Conservation (phyloP, 441 rosid species). For the Mallotus repandus region DNA sequence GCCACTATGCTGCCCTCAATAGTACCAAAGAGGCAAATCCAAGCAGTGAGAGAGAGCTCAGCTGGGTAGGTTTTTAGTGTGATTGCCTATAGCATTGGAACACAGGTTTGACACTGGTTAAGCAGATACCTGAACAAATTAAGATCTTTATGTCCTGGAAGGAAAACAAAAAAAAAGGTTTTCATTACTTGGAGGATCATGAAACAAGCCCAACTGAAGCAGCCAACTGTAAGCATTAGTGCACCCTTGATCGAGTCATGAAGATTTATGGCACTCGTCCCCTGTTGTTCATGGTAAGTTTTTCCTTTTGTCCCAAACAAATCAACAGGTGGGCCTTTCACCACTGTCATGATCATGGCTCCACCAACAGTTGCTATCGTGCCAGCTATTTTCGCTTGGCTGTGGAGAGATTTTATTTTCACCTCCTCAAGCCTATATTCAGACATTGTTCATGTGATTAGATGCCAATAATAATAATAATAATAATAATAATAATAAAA, state of each 20-base stretch:
- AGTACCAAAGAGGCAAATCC: slow-evolving; percentile 86
- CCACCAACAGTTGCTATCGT: slow-evolving; percentile 82
- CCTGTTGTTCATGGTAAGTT: slow-evolving; percentile 25
- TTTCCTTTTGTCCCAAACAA: slow-evolving; percentile 57
- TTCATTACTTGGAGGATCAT: slow-evolving; percentile 64
- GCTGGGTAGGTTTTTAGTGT: slow-evolving; percentile 70
- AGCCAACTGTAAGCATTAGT: slow-evolving; percentile 56
- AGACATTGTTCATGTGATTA: too few relatives aligned
- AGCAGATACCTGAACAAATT: neutral
- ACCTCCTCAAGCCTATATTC: slow-evolving; percentile 67
- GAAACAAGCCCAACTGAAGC: slow-evolving; percentile 79
- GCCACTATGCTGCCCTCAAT: slow-evolving; percentile 60
- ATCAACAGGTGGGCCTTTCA: slow-evolving; percentile 63
- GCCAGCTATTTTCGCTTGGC: slow-evolving; percentile 67
- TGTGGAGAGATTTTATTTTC: slow-evolving; percentile 43
- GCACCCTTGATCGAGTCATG: slow-evolving; percentile 71
- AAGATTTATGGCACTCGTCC: slow-evolving; percentile 41
- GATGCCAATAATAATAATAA: too few relatives aligned
- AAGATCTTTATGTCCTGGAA: neutral
- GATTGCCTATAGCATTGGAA: slow-evolving; percentile 43
- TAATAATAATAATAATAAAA: too few relatives aligned
- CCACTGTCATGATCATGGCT: slow-evolving; percentile 93
- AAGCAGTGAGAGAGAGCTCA: slow-evolving; percentile 78
- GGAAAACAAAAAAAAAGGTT: neutral
- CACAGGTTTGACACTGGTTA: too few relatives aligned